Conservation (phyloP, 2,329 filamentous ascomycete genomes). For the Colletotrichum limetticola region DNA sequence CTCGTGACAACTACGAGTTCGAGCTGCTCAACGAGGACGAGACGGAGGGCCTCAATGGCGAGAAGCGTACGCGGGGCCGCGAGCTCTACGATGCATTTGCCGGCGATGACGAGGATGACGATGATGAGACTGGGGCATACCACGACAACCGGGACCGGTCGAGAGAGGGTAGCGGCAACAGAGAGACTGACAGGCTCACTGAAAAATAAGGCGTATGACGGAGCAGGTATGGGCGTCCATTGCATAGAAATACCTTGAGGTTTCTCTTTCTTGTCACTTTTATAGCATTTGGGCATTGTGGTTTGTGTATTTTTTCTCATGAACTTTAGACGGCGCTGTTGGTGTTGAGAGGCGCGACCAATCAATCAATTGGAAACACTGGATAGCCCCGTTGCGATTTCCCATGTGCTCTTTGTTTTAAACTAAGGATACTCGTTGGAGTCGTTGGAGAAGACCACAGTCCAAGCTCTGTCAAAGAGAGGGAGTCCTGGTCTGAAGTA, state of each 20-base stretch:
- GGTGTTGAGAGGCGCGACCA: conserved; percentile 20
- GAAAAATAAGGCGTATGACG: conserved; percentile 34
- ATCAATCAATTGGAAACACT: conserved; percentile 10
- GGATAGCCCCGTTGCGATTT: not conserved
- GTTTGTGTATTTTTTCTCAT: conserved; percentile 35
- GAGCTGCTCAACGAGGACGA: conserved; percentile 91
- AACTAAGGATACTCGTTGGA: not conserved
- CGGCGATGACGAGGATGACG: conserved; percentile 83
- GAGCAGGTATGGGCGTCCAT: conserved; percentile 22
- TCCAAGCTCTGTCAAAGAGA: not conserved
- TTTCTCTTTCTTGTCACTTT: conserved; percentile 33
- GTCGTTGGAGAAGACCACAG: not conserved
- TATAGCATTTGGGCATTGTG: conserved; percentile 37
- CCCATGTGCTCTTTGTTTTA: not conserved
- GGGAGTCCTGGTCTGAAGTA: conserved; percentile 9
- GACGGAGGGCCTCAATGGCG: conserved; percentile 63
- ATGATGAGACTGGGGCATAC: conserved; percentile 57
- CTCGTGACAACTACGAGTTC: conserved; percentile 90
- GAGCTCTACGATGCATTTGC: conserved; percentile 99
- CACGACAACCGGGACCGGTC: conserved; percentile 35
- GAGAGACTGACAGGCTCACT: conserved; percentile 32
- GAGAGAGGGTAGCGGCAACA: conserved; percentile 31
- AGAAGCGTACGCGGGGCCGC: conserved; percentile 75
- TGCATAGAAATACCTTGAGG: conserved; percentile 30
- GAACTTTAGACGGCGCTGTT: conserved; percentile 7